A percentile compares a stretch with the other conserved stretches of the same genome.
Evolutionary conservation across 805 yeast species (phyloP).

Genomic region (Starmerella lactis-condensi): DNA sequence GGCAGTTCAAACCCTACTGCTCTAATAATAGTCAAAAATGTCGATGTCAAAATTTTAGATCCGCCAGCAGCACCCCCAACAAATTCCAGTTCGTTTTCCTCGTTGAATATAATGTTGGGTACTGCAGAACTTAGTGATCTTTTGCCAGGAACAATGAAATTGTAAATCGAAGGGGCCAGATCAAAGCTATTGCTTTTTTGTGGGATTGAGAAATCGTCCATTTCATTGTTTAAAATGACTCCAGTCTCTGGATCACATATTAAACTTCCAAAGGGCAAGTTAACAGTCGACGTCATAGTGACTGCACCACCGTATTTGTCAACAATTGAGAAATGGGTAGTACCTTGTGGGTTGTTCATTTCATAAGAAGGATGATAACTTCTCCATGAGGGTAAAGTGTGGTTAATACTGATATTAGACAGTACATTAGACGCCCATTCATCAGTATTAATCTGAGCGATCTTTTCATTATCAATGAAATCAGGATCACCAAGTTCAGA

Average conservation of each 20-base stretch:
- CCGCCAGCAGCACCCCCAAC: constrained; percentile 93
- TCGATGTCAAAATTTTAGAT: constrained; percentile 62
- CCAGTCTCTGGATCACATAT: constrained; percentile 74
- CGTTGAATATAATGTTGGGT: constrained; percentile 42
- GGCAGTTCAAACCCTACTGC: constrained; percentile 39
- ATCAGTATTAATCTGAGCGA: constrained; percentile 29
- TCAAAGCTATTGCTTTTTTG: constrained; percentile 55
- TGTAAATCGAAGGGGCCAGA: constrained; percentile 61
- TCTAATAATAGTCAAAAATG: constrained; percentile 63
- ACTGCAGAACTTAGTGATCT: constrained; percentile 74
- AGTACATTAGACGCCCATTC: constrained; percentile 42
- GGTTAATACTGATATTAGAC: constrained; percentile 33
- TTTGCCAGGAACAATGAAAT: constrained; percentile 54
- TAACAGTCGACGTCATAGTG: constrained; percentile 73
- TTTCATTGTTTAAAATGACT: constrained; percentile 64
- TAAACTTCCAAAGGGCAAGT: constrained; percentile 62
- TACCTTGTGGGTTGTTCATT: constrained; percentile 68
- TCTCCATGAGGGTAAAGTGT: constrained; percentile 43
- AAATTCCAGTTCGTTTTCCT: constrained; percentile 30
- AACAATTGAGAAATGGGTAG: constrained; percentile 68
- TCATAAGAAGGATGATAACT: constrained; percentile 68
- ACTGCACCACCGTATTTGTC: constrained; percentile 65
- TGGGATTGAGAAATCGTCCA: constrained; percentile 85
- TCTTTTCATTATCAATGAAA: constrained; percentile 21
- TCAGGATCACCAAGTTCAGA: constrained; percentile 64